phyloP scores from a whole-genome alignment of 306 rosid genomes.

The Gillenia trifoliata region DNA sequence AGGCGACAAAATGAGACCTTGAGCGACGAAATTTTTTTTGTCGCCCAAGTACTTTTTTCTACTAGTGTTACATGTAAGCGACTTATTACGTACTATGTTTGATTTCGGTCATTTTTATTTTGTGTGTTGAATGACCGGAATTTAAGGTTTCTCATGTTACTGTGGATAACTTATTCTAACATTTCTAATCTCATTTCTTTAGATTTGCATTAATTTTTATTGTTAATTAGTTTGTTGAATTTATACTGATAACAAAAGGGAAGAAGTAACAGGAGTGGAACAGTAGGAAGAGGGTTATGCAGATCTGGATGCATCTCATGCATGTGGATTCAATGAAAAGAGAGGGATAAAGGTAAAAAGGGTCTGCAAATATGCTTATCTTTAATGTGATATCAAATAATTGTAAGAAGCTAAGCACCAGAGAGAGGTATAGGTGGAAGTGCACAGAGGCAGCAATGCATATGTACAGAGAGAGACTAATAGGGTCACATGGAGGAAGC shows the following conservation, averaged over 20 bases:
- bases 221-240: not conserved
- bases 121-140: not conserved
- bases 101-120: too few species aligned
- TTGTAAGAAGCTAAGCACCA: constrained; percentile 1
- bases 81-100: too few species aligned
- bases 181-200: not conserved
- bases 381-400: not conserved
- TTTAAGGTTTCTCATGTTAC: not conserved
- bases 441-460: not conserved
- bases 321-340: constrained; percentile 34
- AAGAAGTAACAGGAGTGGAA: not conserved
- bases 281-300: not conserved
- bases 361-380: not conserved
- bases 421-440: constrained; percentile 18
- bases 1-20: too few species aligned
- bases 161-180: not conserved
- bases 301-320: constrained; percentile 31
- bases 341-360: not conserved
- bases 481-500: constrained; percentile 44
- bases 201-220: not conserved
- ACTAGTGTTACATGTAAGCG: too few species aligned
- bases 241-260: not conserved
- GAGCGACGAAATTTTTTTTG: too few species aligned
- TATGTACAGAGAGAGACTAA: not conserved
- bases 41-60: too few species aligned